Evolutionary conservation across 2,329 filamentous ascomycete species (phyloP).

Genomic region (Nemania serpens): DNA sequence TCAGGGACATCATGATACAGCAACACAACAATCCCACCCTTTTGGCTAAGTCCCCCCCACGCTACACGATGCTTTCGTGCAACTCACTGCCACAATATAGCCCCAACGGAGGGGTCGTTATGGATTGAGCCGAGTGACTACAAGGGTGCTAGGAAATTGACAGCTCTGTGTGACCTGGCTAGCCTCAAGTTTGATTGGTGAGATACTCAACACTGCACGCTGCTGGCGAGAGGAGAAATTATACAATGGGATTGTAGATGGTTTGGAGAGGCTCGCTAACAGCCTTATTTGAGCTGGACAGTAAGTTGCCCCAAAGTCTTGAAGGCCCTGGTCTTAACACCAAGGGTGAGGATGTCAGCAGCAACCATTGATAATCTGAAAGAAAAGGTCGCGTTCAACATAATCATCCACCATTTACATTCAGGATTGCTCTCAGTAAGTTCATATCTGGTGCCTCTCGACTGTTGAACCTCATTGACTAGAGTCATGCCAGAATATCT

Average conservation of each 20-base stretch:
- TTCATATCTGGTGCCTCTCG: not conserved
- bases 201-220: conserved; percentile 15
- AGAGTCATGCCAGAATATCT: not conserved
- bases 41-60: conserved; percentile 25
- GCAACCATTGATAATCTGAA: conserved; percentile 12
- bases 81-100: conserved; percentile 41
- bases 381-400: conserved; percentile 5
- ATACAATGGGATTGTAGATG: not conserved
- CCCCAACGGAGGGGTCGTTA: conserved; percentile 58
- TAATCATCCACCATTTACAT: conserved; percentile 1
- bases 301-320: no score
- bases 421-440: conserved; percentile 14
- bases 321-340: conserved; percentile 1
- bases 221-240: conserved; percentile 1
- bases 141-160: conserved; percentile 29
- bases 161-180: conserved; percentile 21
- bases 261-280: not conserved
- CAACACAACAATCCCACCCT: conserved; percentile 24
- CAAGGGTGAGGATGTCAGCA: conserved; percentile 12
- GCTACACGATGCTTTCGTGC: conserved; percentile 32
- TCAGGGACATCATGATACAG: conserved; percentile 33
- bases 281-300: no score
- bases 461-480: not conserved
- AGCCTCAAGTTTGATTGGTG: conserved; percentile 14
- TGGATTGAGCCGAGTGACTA: conserved; percentile 44